Conservation (phyloP, 768 basidiomycete species). For the Kwoniella botswanensis region DNA sequence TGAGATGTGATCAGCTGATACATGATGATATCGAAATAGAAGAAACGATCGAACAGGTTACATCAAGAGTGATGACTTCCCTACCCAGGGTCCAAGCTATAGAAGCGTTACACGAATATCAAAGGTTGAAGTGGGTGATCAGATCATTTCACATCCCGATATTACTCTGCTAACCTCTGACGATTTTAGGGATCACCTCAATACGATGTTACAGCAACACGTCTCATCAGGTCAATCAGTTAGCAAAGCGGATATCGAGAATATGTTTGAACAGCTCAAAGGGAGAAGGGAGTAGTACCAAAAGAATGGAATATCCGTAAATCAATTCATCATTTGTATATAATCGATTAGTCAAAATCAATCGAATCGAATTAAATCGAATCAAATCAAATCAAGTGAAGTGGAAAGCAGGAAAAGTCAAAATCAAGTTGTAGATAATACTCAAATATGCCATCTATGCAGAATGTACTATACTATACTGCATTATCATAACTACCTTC, state of each 20-base stretch:
- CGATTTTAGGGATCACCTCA: conserved; percentile 27
- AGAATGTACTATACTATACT: background rate
- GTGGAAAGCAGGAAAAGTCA: too few relatives aligned
- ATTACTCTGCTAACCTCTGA: background rate
- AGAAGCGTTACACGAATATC: conserved; percentile 54
- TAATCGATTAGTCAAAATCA: too few relatives aligned
- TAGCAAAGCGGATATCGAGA: conserved; percentile 47
- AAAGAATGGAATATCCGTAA: background rate
- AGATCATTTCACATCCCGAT: background rate
- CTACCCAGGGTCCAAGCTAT: conserved; percentile 54
- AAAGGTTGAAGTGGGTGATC: conserved; percentile 51
- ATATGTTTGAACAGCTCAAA: conserved; percentile 39
- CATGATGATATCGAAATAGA: conserved; percentile 30
- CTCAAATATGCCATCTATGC: background rate
- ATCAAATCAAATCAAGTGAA: too few relatives aligned
- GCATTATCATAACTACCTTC: too few relatives aligned
- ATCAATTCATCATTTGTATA: background rate
- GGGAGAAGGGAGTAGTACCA: background rate
- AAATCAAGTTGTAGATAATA: too few relatives aligned
- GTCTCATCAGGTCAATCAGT: conserved; percentile 40
- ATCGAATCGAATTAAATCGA: too few relatives aligned
- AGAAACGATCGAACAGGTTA: conserved; percentile 53
- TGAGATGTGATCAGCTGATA: background rate
- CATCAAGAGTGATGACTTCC: conserved; percentile 39
- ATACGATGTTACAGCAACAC: conserved; percentile 36